These are phyloP conservation scores for Spencermartinsiella ligniputridi DNA, from an alignment of 1,139 yeast species.

Conservation along the genomic window DNA sequence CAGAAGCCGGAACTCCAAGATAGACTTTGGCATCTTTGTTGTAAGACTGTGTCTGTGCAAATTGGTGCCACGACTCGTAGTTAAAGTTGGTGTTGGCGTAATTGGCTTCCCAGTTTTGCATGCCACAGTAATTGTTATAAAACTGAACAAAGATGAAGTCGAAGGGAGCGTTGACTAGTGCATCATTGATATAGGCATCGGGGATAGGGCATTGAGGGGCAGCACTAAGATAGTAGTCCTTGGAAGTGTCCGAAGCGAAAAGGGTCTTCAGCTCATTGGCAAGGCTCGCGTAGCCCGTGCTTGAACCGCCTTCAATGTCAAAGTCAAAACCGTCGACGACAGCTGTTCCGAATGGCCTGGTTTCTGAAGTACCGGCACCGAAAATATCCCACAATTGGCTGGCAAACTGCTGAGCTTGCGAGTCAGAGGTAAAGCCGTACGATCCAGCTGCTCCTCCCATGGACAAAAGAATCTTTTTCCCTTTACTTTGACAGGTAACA, in stretches of 20 bases:
- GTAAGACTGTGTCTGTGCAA: conserved; percentile 56
- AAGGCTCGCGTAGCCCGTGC: conserved; percentile 51
- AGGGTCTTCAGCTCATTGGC: conserved; percentile 49
- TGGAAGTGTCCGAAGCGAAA: conserved; percentile 41
- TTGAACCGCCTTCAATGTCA: conserved; percentile 56
- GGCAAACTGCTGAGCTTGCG: conserved; percentile 65
- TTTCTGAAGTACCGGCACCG: conserved; percentile 60
- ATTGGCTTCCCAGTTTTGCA: conserved; percentile 20
- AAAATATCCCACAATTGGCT: conserved; percentile 74
- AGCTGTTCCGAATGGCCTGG: conserved; percentile 70
- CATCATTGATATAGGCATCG: conserved; percentile 72
- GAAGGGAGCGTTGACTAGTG: conserved; percentile 55
- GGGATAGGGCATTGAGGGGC: conserved; percentile 96
- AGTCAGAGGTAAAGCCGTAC: conserved; percentile 63
- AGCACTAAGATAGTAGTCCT: conserved; percentile 69
- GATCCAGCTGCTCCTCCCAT: conserved; percentile 83
- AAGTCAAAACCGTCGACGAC: conserved; percentile 67
- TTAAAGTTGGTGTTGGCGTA: conserved; percentile 46
- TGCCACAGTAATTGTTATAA: conserved; percentile 78
- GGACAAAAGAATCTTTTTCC: conserved; percentile 78
- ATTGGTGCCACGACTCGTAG: conserved; percentile 76
- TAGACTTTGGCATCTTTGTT: conserved; percentile 57
- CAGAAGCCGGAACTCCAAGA: conserved; percentile 69
- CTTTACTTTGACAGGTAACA: conserved; percentile 67
- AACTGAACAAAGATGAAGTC: conserved; percentile 90